Evolutionary conservation across 129 eudicot species (phyloP), one percentile per base, ranked within the genome.

Genomic region (Chrysanthemum lavandulifolium): DNA sequence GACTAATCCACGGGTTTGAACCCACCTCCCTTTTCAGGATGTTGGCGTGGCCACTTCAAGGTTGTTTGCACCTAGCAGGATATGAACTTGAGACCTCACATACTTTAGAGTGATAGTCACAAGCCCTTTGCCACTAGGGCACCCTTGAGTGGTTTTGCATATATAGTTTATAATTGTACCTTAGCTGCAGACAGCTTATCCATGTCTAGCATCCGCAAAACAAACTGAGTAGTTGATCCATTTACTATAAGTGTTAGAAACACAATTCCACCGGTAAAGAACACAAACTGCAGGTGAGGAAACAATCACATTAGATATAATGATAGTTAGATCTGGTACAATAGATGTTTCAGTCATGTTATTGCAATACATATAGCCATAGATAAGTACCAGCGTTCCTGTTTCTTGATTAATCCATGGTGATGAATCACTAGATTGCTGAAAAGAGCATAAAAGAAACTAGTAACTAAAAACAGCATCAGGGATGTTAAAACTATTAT

Each of bases 141-240:
- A 23, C 25, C 25, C 25, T 23, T 23, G 25, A 23, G 25, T 23
- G 25, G 25, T 23, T 23, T 19, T 10, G 43, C 23, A 58, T 43
- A 43, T 25, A 61, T 13, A 27, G 45, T 61, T 3, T 60, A 60
- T 27, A 47, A 18, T 33, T 36, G 49, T 76, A 90, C 98, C 98
- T 93, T 89, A 23, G 95, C 84, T 18, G 83, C 62, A 13, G 98
- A 89, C 33, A 93, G 73, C 78, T 77, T 89, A 76, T 87, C 92
- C 98, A 93, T 73, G 29, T 61, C 59, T 67, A 93, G 86, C 75
- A 82, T 12, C 56, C 82, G 90, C 55, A 93, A 83, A 72, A 87
- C 45, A 80, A 93, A 93, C 75, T 93, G 97, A 43, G 98, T 87
- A 40, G 98, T 89, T 76, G 98, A 93, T 71, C 98, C 98, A 73